phyloP scores from a whole-genome alignment of 2,329 filamentous ascomycete genomes.

The Ophidiomyces ophidiicola region DNA sequence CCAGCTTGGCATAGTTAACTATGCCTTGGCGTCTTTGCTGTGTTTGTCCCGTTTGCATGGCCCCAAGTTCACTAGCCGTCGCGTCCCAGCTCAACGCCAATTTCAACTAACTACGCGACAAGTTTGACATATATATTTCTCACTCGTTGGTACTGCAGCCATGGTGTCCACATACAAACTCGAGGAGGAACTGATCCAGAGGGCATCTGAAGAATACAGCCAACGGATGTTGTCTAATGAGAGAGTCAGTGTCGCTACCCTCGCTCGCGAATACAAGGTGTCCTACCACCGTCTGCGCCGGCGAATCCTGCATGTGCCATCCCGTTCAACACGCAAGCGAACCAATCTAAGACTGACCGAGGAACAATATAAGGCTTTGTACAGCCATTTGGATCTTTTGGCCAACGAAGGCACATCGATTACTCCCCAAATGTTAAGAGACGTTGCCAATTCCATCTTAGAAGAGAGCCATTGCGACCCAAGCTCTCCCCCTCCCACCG shows the following conservation, averaged over 20 bases:
- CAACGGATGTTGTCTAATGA: slow-evolving; percentile 2
- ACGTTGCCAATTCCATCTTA: slow-evolving; percentile 8
- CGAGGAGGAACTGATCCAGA: slow-evolving; percentile 8
- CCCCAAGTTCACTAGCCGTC: too few relatives aligned
- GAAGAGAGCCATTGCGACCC: slow-evolving; percentile 7
- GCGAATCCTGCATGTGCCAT: slow-evolving; percentile 9
- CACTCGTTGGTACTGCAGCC: too few relatives aligned
- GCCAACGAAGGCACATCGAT: neutral
- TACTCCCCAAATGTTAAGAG: slow-evolving; percentile 7
- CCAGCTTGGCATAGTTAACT: too few relatives aligned
- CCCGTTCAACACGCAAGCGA: slow-evolving; percentile 6
- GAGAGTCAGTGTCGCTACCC: slow-evolving; percentile 6
- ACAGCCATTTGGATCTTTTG: slow-evolving; percentile 6
- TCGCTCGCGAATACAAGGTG: slow-evolving; percentile 10
- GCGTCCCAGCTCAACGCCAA: too few relatives aligned
- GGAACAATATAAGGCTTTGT: slow-evolving; percentile 7
- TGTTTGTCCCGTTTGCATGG: too few relatives aligned
- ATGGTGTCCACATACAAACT: slow-evolving; percentile 9
- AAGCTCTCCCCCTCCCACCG: slow-evolving; percentile 3
- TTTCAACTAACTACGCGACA: too few relatives aligned
- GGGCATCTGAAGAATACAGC: slow-evolving; percentile 7
- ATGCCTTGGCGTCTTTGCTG: too few relatives aligned
- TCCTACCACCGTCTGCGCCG: slow-evolving; percentile 10
- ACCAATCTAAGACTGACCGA: slow-evolving; percentile 10
- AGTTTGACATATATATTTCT: too few relatives aligned